Evolutionary conservation across 257 asterid genomes (phyloP), one percentile per base, ranked within the genome.

Genomic region (Jasminum sambac): DNA sequence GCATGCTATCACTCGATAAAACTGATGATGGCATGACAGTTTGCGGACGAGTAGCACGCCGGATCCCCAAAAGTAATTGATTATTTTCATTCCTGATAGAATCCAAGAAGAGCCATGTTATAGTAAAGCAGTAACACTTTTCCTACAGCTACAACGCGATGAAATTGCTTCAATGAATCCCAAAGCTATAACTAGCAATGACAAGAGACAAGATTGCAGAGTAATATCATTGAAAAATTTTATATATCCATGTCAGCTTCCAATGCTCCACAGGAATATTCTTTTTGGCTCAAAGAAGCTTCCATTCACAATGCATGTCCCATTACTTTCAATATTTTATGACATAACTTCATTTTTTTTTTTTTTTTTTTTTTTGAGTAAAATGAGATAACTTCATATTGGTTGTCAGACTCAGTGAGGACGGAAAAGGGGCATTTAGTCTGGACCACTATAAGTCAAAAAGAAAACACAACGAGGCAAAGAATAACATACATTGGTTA

Each of bases 1-100:
- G 98, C 96, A 89, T 92, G 85, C 98, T 92, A 76, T 92, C 96
- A 73, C 96, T 92, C 42, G 98, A 92, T 72, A 92, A 74, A 76
- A 92, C 96, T 1, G 96, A 92, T 17, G 96, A 92, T 48, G 98
- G 98, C 96, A 92, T 88, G 60, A 88, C 87, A 38, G 94, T 84
- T 79, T 89, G 98, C 64, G 96, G 85, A 72, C 98, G 90, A 86
- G 68, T 88, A 42, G 98, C 96, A 67, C 84, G 96, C 21, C 98
- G 87, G 75, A 92, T 92, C 72, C 98, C 98, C 87, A 92, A 78
- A 69, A 92, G 72, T 74, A 92, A 71, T 83, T 89, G 96, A 79
- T 88, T 89, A 67, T 88, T 89, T 71, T 89, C 95, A 65, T 92
- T 92, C 98, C 98, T 92, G 72, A 63, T 40, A 79, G 61, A 76